Percentiles rank a stretch among this genome's conserved stretches.
Conservation (phyloP, 306 rosid species). For the Quercus cerris region DNA sequence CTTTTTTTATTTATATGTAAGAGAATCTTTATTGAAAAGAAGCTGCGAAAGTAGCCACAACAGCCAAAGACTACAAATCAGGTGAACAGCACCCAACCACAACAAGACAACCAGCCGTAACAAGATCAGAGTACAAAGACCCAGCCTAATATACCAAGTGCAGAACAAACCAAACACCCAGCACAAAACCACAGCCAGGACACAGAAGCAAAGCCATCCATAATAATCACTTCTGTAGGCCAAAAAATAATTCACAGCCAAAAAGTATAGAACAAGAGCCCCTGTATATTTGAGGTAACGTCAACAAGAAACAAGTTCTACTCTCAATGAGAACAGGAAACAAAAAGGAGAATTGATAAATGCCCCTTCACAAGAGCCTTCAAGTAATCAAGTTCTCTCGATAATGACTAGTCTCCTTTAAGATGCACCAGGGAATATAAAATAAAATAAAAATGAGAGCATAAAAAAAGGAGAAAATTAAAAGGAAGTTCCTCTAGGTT, state of each 20-base stretch:
- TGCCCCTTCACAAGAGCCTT: conserved; percentile 1
- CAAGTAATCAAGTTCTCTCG: not conserved
- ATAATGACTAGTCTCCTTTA: conserved; percentile 1
- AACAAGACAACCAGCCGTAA: too few species aligned
- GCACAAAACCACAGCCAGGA: too few species aligned
- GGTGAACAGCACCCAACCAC: too few species aligned
- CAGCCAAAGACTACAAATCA: too few species aligned
- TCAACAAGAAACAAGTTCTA: not conserved
- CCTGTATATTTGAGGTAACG: not conserved
- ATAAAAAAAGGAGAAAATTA: not conserved
- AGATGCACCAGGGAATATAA: not conserved
- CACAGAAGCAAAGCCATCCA: too few species aligned
- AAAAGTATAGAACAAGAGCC: conserved; percentile 3
- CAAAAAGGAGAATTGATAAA: not conserved
- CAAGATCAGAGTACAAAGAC: too few species aligned
- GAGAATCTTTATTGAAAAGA: too few species aligned
- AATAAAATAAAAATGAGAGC: not conserved
- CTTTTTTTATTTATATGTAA: too few species aligned
- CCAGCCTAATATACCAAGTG: too few species aligned
- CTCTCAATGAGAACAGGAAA: not conserved
- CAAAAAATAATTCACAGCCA: conserved; percentile 9
- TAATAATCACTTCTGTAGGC: not conserved
- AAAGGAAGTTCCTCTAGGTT: not conserved
- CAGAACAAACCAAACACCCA: too few species aligned
- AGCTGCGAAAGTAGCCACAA: too few species aligned